These are phyloP conservation scores for Podospora fimiseda DNA, from an alignment of 495 filamentous ascomycete genomes.

Conservation along the genomic window DNA sequence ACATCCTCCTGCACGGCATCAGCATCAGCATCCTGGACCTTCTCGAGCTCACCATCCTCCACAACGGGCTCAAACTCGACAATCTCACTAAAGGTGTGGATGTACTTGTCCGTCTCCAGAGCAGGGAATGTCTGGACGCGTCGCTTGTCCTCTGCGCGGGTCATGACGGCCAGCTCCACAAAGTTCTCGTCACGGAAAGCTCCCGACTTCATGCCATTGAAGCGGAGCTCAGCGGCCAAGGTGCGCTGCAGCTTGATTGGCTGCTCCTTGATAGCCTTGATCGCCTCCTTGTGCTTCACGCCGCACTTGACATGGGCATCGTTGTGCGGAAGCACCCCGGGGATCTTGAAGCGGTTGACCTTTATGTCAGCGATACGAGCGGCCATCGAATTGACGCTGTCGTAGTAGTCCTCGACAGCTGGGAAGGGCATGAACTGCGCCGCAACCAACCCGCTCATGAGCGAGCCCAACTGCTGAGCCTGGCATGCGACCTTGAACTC, in stretches of 20 bases:
- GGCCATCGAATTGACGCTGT: too few species aligned
- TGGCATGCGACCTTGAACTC: constrained; percentile 14
- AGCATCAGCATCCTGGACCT: too few species aligned
- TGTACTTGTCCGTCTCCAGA: too few species aligned
- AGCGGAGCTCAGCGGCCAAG: constrained; percentile 9
- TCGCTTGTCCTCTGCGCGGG: too few species aligned
- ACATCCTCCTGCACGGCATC: too few species aligned
- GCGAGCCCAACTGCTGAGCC: constrained; percentile 18
- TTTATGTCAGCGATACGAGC: too few species aligned
- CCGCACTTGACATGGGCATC: constrained; percentile 20
- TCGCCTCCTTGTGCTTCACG: constrained; percentile 6
- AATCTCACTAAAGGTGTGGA: too few species aligned
- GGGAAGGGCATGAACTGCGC: constrained; percentile 10
- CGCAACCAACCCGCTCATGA: constrained; percentile 8
- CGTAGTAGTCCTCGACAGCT: constrained; percentile 4
- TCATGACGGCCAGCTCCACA: too few species aligned
- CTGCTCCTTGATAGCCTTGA: neutral
- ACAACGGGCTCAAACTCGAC: too few species aligned
- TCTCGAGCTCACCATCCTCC: too few species aligned
- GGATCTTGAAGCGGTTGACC: constrained; percentile 15
- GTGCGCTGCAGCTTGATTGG: neutral
- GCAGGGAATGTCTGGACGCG: too few species aligned
- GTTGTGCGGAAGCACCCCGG: constrained; percentile 2
- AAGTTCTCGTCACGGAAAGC: neutral
- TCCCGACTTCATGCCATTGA: constrained; percentile 7